Base-by-base conservation (phyloP, 2,329 filamentous ascomycete species). In the Balansia obtecta region DNA sequence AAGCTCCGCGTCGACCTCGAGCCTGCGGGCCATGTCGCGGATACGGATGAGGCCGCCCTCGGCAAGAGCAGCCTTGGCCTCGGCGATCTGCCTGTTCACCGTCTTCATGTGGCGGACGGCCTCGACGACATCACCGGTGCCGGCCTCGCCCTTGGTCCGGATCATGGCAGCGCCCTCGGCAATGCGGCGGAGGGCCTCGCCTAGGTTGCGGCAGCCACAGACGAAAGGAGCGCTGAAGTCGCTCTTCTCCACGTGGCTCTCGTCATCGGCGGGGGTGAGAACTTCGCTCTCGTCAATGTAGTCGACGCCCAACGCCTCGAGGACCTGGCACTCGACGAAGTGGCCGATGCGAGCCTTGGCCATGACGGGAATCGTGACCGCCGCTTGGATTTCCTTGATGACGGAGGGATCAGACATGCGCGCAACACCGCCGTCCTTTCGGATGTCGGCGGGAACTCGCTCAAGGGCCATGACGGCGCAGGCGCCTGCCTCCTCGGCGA, bases 211-310 rank as follows among this genome's bases (percentile, higher is more conserved):
- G 77, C 93, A 97, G 50, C 93, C 93, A 69, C 93, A 97, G 52
- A 98, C 93, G 64, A 97, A 98, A 48, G 93, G 93, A 18, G 85
- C 83, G 63, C 77, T 80, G 76, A 87, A 97, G 56, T 69, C 69
- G 67, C 80, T 75, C 77, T 98, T 98, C 68, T 90, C 86, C 53
- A 98, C 89, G 72, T 98, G 93, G 77, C 86, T 85, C 58, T 81
- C 75, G 63, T 90, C 80, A 67, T 98, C 93, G 57, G 93, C 93
- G 1, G 91, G 91, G 5, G 93, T 98, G 49, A 98, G 80, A 49
- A 98, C 93, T 79, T 98, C 93, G 68, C 85, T 90, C 74, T 98
- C 93, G 70, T 98, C 90, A 60, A 98, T 93, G 75, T 95, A 98
- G 75, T 98, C 93, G 61, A 97, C 86, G 54, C 88, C 90, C 50